Base-by-base conservation (phyloP, 768 basidiomycete species). In the Hirschioporus abietinus region DNA sequence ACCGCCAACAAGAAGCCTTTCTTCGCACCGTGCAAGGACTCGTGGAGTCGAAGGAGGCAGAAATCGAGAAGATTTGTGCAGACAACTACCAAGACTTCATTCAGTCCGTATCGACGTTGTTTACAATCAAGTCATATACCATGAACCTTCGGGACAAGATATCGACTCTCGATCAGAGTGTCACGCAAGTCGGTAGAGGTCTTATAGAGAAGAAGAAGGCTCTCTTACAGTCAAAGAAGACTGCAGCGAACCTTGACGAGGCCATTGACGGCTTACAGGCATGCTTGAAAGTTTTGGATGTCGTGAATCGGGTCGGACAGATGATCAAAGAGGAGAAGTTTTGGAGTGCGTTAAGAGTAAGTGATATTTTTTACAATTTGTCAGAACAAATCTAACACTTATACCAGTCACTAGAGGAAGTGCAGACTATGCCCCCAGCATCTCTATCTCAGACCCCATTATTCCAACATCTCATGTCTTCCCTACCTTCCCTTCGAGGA, bases 1-100 rank as follows among this genome's bases (percentile, higher is more conserved):
- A 87, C 74, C 83, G 91, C 64, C 91, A 93, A 71, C 95, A 97
- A 73, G 95, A 97, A 66, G 84, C 87, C 12, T 99, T 94, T 78
- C 84, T 99, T 65, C 86, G 91, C 64, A 92, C 89, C 59, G 81
- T 98, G 58, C 90, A 92, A 72, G 83, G 80, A n/a, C 91, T 98
- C 72, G 90, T 98, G 67, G 89, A 94, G 73, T 88, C 95, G 70
- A 97, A 98, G 79, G 97, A 99, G 76, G 83, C 86, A 68, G 96
- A 99, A 77, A 99, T 99, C 76, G 94, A 99, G 79, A 88, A 86
- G 67, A 95, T 98, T 76, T 99, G 97, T 78, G 86, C 89, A 66
- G 92, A 95, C 71, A 99, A 99, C 76, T 98, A 99, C 73, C 94
- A 96, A 78, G 96, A 99, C 78, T 99, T 99, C 72, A 95, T 98